Percentiles rank a stretch among this genome's conserved stretches.
phyloP scores from a whole-genome alignment of 202 grass and related monocot genomes.

The Panicum hallii region DNA sequence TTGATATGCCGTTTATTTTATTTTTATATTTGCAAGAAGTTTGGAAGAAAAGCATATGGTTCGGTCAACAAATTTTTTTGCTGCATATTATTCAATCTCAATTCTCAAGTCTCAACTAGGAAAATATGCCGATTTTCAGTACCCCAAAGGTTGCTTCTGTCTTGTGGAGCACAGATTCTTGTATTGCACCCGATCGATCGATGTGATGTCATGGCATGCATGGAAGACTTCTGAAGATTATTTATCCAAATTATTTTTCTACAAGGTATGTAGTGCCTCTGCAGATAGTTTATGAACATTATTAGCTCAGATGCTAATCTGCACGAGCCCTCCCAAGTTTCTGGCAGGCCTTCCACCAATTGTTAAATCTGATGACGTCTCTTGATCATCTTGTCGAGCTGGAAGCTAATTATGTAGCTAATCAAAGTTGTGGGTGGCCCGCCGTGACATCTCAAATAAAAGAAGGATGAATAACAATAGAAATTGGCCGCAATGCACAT shows the following conservation, averaged over 20 bases:
- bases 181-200: background rate
- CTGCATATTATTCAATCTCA: background rate
- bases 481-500: conserved; percentile 18
- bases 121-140: background rate
- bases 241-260: background rate
- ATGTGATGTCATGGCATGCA: conserved; percentile 18
- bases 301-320: conserved; percentile 20
- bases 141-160: conserved; percentile 21
- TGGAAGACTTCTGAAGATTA: conserved; percentile 15
- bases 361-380: conserved; percentile 4
- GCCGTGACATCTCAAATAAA: conserved; percentile 1
- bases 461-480: background rate
- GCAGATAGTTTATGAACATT: conserved; percentile 21
- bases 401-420: background rate
- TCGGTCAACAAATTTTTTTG: background rate
- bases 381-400: conserved; percentile 5
- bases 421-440: background rate
- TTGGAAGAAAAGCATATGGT: conserved; percentile 15
- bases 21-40: background rate
- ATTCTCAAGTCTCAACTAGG: background rate
- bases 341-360: conserved; percentile 2
- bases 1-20: background rate
- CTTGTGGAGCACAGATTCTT: background rate
- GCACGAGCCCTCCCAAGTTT: background rate
- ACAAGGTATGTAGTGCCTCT: background rate